Conservation (phyloP, 352 stramenopile genomes). For the Phytophthora cajani region DNA sequence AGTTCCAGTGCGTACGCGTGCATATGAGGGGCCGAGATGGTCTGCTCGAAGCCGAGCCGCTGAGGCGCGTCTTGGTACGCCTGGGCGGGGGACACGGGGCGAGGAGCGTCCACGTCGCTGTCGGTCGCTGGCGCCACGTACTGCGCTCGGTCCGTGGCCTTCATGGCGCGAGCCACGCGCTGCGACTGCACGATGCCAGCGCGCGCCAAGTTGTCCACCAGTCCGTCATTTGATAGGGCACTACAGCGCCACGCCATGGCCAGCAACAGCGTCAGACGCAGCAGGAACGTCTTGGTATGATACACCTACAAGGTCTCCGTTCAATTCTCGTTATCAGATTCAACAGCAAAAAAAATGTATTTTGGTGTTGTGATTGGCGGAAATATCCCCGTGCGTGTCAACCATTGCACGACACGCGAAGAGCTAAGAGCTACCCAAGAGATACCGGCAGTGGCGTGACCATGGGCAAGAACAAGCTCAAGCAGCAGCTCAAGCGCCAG, state of each 20-base stretch:
- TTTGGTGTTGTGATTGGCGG: background rate
- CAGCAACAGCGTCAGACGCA: constrained; percentile 9
- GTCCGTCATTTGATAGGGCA: constrained; percentile 62
- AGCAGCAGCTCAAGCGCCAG: constrained; percentile 48
- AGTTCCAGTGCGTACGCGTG: constrained; percentile 88
- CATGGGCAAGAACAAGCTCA: constrained; percentile 57
- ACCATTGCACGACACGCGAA: background rate
- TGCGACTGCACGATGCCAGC: constrained; percentile 74
- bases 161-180: constrained; percentile 75
- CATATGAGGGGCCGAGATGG: constrained; percentile 94
- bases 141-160: constrained; percentile 71
- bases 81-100: constrained; percentile 34
- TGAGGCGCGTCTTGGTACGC: constrained; percentile 88
- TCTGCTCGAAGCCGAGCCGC: constrained; percentile 82
- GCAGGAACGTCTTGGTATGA: background rate
- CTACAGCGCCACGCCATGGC: constrained; percentile 81
- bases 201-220: constrained; percentile 76
- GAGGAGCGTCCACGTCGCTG: constrained; percentile 4
- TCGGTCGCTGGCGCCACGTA: constrained; percentile 47
- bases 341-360: background rate
- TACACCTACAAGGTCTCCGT: background rate
- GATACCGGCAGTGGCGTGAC: background rate
- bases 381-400: background rate
- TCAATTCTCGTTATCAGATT: constrained; percentile 11
- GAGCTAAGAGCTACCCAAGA: background rate